These are phyloP conservation scores for Cercophora sp. DNA, from an alignment of 495 filamentous ascomycete species.

Conservation along the genomic window DNA sequence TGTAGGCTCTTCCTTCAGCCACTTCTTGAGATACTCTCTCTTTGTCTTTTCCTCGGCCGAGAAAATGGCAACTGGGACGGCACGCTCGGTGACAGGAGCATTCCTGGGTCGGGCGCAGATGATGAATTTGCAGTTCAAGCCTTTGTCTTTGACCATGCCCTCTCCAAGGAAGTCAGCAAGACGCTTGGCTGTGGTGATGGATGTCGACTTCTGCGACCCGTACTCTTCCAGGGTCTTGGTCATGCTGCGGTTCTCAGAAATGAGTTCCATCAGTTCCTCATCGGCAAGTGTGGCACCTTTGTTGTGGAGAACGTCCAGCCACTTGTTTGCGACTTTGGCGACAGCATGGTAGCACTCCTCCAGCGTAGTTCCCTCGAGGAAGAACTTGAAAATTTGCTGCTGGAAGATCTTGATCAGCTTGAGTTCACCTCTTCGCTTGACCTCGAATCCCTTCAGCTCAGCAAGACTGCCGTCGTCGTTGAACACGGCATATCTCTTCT, in stretches of 20 bases:
- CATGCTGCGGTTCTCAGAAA: conserved; percentile 98
- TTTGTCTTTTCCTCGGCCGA: conserved; percentile 86
- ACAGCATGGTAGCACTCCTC: conserved; percentile 87
- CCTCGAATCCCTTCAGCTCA: conserved; percentile 97
- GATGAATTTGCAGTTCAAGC: conserved; percentile 98
- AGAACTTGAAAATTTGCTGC: conserved; percentile 98
- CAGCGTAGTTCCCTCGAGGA: conserved; percentile 83
- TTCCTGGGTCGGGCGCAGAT: conserved; percentile 83
- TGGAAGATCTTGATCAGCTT: conserved; percentile 99
- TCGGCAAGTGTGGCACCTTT: conserved; percentile 85
- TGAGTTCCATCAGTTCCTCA: conserved; percentile 96
- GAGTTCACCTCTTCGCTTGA: conserved; percentile 95
- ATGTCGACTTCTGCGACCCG: conserved; percentile 90
- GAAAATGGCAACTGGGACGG: conserved; percentile 94
- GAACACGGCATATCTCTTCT: conserved; percentile 98
- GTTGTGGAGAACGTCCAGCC: conserved; percentile 89
- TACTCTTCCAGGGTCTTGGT: conserved; percentile 94
- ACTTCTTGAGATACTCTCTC: conserved; percentile 85
- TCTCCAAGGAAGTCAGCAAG: conserved; percentile 94
- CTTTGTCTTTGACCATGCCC: conserved; percentile 99
- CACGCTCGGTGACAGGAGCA: conserved; percentile 90
- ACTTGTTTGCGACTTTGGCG: conserved; percentile 90
- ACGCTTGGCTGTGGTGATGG: conserved; percentile 95
- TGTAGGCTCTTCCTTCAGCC: conserved; percentile 88
- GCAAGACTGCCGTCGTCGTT: conserved; percentile 95